These are phyloP conservation scores for Whalleya microplaca DNA, from an alignment of 2,329 filamentous ascomycete genomes.

Conservation along the genomic window DNA sequence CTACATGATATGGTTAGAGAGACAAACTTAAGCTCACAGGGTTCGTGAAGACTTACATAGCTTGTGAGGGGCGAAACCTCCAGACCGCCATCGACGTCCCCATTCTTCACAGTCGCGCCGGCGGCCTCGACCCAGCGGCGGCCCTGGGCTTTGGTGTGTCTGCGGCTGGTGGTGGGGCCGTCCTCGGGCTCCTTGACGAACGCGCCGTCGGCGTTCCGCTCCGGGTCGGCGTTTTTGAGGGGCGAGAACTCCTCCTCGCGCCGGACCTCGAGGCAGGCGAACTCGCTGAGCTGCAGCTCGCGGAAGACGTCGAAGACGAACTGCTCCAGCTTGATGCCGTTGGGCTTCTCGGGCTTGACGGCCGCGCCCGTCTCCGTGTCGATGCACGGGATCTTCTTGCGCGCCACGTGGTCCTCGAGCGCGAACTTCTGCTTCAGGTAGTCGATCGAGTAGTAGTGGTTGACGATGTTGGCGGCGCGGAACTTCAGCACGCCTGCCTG, in stretches of 20 bases:
- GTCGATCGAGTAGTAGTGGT: constrained; percentile 97
- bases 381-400: constrained; percentile 95
- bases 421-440: constrained; percentile 67
- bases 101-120: constrained; percentile 71
- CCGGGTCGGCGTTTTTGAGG: constrained; percentile 73
- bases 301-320: constrained; percentile 99
- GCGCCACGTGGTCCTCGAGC: constrained; percentile 70
- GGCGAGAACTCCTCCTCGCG: constrained; percentile 98
- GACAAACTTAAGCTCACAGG: background rate
- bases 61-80: constrained; percentile 93
- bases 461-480: constrained; percentile 98
- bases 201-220: constrained; percentile 68
- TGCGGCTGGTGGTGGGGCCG: constrained; percentile 89
- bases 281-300: constrained; percentile 80
- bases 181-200: constrained; percentile 67
- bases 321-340: constrained; percentile 98
- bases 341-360: constrained; percentile 87
- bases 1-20: constrained; percentile 39
- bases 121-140: constrained; percentile 81
- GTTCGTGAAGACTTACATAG: constrained; percentile 73
- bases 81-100: constrained; percentile 64
- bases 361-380: constrained; percentile 76
- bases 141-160: constrained; percentile 88
- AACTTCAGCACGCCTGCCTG: constrained; percentile 86
- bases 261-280: constrained; percentile 93